A percentile compares a stretch with the other conserved stretches of the same genome.
phyloP scores from a whole-genome alignment of 257 asterid genomes.

The Solanum microdontum region DNA sequence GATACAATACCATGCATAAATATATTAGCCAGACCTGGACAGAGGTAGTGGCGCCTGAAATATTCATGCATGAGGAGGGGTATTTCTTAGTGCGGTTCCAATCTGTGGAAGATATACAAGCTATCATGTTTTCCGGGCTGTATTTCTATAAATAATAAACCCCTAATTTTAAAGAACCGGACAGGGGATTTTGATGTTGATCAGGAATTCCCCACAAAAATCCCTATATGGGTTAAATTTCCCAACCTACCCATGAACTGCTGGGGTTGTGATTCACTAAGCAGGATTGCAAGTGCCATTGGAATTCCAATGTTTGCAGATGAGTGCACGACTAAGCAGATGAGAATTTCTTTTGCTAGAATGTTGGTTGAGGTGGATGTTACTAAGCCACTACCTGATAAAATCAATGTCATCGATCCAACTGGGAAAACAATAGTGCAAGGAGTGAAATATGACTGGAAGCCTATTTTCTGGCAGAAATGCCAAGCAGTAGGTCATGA shows the following conservation, averaged over 20 bases:
- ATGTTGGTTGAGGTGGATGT: not conserved
- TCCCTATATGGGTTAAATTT: not conserved
- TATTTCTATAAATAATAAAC: not conserved
- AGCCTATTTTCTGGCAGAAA: not conserved
- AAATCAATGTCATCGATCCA: not conserved
- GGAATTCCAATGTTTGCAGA: not conserved
- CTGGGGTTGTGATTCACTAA: not conserved
- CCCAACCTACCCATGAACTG: not conserved
- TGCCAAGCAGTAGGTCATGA: not conserved
- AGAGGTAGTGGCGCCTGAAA: too few species aligned
- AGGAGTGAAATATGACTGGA: not conserved
- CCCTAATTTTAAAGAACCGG: not conserved
- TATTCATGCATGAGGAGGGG: too few species aligned
- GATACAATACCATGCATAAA: too few species aligned
- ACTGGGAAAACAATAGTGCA: not conserved
- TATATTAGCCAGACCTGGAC: too few species aligned
- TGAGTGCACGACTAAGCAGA: not conserved
- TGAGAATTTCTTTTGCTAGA: not conserved
- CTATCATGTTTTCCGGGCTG: too few species aligned
- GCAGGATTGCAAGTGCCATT: not conserved
- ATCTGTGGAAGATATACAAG: too few species aligned
- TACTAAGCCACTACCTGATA: not conserved
- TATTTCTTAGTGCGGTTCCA: too few species aligned
- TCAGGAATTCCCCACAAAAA: not conserved
- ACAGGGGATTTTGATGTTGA: not conserved